phyloP scores from a whole-genome alignment of 495 filamentous ascomycete species.

The Lentithecium fluviatile region DNA sequence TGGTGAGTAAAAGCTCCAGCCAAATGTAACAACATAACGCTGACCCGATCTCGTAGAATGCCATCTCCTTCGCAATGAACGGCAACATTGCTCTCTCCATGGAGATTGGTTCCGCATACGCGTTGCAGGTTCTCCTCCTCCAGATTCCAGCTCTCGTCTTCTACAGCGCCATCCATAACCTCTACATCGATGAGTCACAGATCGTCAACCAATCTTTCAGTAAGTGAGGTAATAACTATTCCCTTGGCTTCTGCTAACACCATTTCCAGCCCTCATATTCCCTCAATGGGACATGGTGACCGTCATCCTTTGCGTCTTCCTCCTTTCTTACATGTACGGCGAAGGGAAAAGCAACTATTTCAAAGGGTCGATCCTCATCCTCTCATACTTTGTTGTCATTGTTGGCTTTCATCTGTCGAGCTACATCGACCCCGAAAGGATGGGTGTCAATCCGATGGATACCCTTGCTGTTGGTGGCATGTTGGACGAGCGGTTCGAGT shows the following conservation, averaged over 20 bases:
- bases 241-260: constrained; percentile 11
- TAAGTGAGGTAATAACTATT: constrained; percentile 39
- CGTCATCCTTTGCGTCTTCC: constrained; percentile 94
- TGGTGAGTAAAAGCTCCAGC: constrained; percentile 61
- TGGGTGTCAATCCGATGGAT: constrained; percentile 47
- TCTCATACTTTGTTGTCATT: constrained; percentile 90
- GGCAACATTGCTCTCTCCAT: constrained; percentile 99
- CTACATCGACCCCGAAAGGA: constrained; percentile 61
- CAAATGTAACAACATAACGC: constrained; percentile 39
- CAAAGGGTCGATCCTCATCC: constrained; percentile 88
- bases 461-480: constrained; percentile 30
- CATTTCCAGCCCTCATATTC: constrained; percentile 72
- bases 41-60: constrained; percentile 65
- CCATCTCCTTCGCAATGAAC: constrained; percentile 99
- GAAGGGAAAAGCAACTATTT: constrained; percentile 96
- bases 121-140: constrained; percentile 93
- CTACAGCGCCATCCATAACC: constrained; percentile 69
- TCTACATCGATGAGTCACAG: constrained; percentile 55
- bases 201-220: constrained; percentile 77
- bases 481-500: constrained; percentile 28
- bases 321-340: constrained; percentile 95
- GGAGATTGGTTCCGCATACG: constrained; percentile 98
- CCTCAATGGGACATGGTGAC: constrained; percentile 99
- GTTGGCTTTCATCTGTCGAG: constrained; percentile 88
- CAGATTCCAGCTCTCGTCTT: constrained; percentile 92